Evolutionary conservation across 345 rosid species (phyloP).

Genomic region (Laguncularia racemosa): DNA sequence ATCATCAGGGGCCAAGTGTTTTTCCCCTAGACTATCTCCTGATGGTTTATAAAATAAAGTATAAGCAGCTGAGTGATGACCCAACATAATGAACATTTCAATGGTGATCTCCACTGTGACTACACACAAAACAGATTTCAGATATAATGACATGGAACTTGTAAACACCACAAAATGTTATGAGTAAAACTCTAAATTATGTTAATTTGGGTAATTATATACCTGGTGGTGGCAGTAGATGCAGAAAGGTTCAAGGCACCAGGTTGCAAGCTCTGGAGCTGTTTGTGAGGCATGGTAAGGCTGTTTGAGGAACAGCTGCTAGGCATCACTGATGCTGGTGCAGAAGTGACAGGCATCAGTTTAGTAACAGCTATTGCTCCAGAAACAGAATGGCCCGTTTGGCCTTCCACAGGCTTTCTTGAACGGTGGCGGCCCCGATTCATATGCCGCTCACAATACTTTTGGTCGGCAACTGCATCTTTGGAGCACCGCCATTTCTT

Average conservation of each 20-base stretch:
- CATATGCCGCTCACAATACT: constrained; percentile 67
- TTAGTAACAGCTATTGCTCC: constrained; percentile 25
- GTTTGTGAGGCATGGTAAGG: constrained; percentile 34
- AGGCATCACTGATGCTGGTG: constrained; percentile 22
- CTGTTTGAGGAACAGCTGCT: constrained; percentile 35
- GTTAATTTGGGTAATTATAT: not conserved
- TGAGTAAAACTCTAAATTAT: too few relatives aligned
- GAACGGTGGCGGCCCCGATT: constrained; percentile 74
- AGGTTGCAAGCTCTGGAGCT: constrained; percentile 44
- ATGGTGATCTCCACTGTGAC: too few relatives aligned
- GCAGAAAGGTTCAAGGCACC: constrained; percentile 5
- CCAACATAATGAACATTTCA: too few relatives aligned
- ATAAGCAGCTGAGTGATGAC: too few relatives aligned
- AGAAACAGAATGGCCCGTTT: constrained; percentile 16
- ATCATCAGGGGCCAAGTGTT: not conserved
- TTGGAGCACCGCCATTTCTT: constrained; percentile 74
- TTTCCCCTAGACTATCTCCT: too few relatives aligned
- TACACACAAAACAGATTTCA: too few relatives aligned
- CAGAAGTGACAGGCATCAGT: constrained; percentile 18
- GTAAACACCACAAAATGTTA: not conserved
- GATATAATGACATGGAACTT: not conserved
- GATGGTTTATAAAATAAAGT: too few relatives aligned
- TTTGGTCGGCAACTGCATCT: constrained; percentile 35
- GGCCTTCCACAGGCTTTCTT: constrained; percentile 83
- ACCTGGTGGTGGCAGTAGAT: not conserved